phyloP scores from a whole-genome alignment of 2,329 filamentous ascomycete genomes.

The Colletotrichum falcatum region DNA sequence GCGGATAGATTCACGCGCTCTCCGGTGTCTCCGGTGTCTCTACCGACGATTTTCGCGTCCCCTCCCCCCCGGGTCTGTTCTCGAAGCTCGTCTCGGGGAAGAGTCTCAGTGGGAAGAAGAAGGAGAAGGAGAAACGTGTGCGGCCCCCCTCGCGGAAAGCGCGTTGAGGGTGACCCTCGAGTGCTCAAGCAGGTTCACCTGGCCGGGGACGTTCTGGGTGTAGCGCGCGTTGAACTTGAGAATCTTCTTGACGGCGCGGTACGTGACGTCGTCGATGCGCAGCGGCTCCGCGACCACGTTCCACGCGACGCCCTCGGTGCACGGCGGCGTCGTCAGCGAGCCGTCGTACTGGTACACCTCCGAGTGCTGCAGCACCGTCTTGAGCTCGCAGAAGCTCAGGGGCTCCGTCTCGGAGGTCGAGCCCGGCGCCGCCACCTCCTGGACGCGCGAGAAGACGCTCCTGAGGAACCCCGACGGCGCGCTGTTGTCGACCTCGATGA shows the following conservation, averaged over 20 bases:
- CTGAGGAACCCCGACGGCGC: slow-evolving; percentile 48
- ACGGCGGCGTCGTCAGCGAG: slow-evolving; percentile 73
- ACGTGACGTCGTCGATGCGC: slow-evolving; percentile 61
- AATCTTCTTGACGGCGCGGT: slow-evolving; percentile 63
- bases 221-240: slow-evolving; percentile 68
- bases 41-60: neutral
- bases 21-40: neutral
- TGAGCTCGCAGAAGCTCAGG: slow-evolving; percentile 58
- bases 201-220: slow-evolving; percentile 62
- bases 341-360: slow-evolving; percentile 65
- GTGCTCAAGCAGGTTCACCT: slow-evolving; percentile 55
- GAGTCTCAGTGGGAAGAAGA: neutral
- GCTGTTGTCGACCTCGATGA: slow-evolving; percentile 49
- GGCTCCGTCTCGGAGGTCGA: slow-evolving; percentile 49
- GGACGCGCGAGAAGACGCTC: slow-evolving; percentile 53
- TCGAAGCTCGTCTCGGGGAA: neutral
- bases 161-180: slow-evolving; percentile 27
- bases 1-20: too few species aligned
- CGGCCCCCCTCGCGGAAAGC: neutral
- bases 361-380: slow-evolving; percentile 50
- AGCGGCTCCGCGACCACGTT: slow-evolving; percentile 62
- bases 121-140: too few species aligned
- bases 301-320: slow-evolving; percentile 67
- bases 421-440: slow-evolving; percentile 55
- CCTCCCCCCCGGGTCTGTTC: neutral